Base-by-base conservation (phyloP, 192 early-diverging fungal genomes). In the Coemansia sp. region DNA sequence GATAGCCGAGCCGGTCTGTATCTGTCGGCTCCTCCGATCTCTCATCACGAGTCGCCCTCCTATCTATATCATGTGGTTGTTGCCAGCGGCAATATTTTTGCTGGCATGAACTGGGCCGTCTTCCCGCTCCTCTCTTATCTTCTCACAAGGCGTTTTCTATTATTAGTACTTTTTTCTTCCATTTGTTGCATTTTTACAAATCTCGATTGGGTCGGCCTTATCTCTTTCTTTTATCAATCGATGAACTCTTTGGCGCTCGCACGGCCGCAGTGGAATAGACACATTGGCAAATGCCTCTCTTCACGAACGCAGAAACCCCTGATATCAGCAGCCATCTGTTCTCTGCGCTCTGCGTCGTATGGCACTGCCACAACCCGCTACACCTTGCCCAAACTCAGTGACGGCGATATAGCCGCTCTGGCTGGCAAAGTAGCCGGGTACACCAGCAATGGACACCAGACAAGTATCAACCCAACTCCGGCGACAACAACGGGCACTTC, bases 361-460 rank as follows among this genome's bases (percentile, higher is more conserved):
- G 10, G 20, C 22, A 52, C 29, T 7, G 36, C 42, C 3, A 51
- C 43, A 18, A 12, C 82, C 27, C 75, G 75, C 51, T 84, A 75
- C 66, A 79, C 42, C 0, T 66, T 84, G 74, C 82, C 38, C 68
- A 76, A 76, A 20, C 74, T 84, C 29, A 67, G 44, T 61, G 52
- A 43, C n/a, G 43, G 62, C 18, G 74, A 78, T 65, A n/a, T 68
- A 2, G 46, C 47, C 0, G 82, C 67, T 3, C 44, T 79, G 40
- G 73, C 72, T 4, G 61, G 42, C 54, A 76, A 79, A 60, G 67
- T 79, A 49, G 44, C 64, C 0, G 51, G n/a, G 43, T 76, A 84
- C 40, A 51, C 70, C 3, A 41, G 54, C 52, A 40, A 27, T 33
- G 36, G 51, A 5, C 29, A 46, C 41, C 71, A 41, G 46, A 66